Evolutionary conservation across 805 yeast species (phyloP).

Genomic region (Starmera caribaea): DNA sequence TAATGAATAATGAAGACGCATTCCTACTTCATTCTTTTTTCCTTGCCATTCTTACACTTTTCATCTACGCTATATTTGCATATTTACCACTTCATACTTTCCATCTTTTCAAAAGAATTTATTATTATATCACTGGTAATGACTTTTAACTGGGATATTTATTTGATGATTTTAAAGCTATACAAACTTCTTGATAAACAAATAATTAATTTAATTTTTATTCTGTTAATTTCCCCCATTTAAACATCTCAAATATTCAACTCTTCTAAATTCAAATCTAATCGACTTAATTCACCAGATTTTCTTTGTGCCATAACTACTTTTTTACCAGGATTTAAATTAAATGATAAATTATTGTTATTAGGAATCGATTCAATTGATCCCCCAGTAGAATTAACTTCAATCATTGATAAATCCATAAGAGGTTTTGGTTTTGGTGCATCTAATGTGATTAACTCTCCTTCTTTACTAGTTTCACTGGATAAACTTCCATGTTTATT

Average conservation of each 20-base stretch:
- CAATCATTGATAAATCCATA: too few relatives aligned
- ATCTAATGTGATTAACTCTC: too few relatives aligned
- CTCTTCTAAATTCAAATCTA: slow-evolving; percentile 13
- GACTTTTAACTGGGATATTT: too few relatives aligned
- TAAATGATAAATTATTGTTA: background rate
- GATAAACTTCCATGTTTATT: background rate
- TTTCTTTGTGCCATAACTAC: slow-evolving; percentile 1
- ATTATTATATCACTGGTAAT: slow-evolving; percentile 24
- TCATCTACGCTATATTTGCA: slow-evolving; percentile 28
- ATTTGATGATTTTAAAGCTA: too few relatives aligned
- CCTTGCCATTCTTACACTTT: slow-evolving; percentile 25
- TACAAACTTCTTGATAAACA: too few relatives aligned
- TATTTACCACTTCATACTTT: slow-evolving; percentile 19
- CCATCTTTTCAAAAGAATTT: slow-evolving; percentile 17
- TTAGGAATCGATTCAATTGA: background rate
- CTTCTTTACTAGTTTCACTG: too few relatives aligned
- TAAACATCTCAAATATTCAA: slow-evolving; percentile 8
- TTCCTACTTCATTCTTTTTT: slow-evolving; percentile 28
- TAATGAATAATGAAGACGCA: slow-evolving; percentile 34
- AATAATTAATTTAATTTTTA: too few relatives aligned
- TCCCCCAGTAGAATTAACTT: background rate
- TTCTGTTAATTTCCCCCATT: too few relatives aligned
- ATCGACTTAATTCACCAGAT: slow-evolving; percentile 8
- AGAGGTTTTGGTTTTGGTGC: too few relatives aligned
- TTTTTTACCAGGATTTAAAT: background rate